These are phyloP conservation scores for Macrotyloma uniflorum DNA, from an alignment of 306 rosid species.

Conservation along the genomic window DNA sequence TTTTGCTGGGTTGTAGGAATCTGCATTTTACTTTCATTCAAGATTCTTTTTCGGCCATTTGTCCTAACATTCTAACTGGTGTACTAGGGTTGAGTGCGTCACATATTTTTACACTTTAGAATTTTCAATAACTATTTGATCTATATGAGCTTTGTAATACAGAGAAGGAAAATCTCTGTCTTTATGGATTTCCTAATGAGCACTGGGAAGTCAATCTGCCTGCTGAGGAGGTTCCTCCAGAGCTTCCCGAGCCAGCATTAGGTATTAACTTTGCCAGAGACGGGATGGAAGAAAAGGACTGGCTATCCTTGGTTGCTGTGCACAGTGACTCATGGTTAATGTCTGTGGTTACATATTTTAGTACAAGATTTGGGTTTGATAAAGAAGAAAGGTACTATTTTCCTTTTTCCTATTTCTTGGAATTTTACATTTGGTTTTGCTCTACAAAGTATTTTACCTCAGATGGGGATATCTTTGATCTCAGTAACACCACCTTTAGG, in stretches of 20 bases:
- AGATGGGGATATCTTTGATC: too few relatives aligned
- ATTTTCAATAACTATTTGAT: too few relatives aligned
- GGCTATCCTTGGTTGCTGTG: not conserved
- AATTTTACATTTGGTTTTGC: not conserved
- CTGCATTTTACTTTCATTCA: too few relatives aligned
- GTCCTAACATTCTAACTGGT: too few relatives aligned
- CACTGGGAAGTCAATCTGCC: not conserved
- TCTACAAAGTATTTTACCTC: too few relatives aligned
- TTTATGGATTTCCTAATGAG: not conserved
- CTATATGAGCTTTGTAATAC: not conserved
- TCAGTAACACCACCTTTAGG: too few relatives aligned
- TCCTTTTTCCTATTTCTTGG: not conserved
- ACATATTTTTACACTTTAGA: too few relatives aligned
- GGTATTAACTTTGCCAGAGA: not conserved
- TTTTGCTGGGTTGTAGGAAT: too few relatives aligned
- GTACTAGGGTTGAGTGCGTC: too few relatives aligned
- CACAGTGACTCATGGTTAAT: not conserved
- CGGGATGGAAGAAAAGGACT: not conserved
- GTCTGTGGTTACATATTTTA: not conserved
- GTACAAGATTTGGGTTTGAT: not conserved
- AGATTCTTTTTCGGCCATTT: too few relatives aligned
- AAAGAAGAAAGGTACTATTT: not conserved
- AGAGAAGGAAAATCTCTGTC: not conserved
- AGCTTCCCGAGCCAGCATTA: not conserved
- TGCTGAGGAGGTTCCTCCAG: not conserved